A percentile compares a stretch with the other conserved stretches of the same genome.
These are phyloP conservation scores for Alternaria incomplexa DNA, from an alignment of 2,329 filamentous ascomycete species.

Conservation along the genomic window DNA sequence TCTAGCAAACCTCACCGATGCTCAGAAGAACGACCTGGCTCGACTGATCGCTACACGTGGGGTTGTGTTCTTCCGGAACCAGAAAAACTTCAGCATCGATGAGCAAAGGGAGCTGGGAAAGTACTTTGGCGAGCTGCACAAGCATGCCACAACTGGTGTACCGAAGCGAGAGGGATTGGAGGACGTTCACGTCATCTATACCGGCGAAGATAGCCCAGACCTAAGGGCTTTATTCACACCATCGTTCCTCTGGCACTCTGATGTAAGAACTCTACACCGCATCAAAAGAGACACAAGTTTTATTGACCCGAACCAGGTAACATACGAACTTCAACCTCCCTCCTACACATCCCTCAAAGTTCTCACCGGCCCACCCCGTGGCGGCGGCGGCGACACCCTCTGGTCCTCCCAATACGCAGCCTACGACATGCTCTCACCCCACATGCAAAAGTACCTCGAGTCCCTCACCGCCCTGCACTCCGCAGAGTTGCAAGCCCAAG, in stretches of 20 bases:
- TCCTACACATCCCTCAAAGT: constrained; percentile 64
- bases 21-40: constrained; percentile 62
- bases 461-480: constrained; percentile 63
- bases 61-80: constrained; percentile 64
- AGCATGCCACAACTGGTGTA: constrained; percentile 62
- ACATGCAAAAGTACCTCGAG: constrained; percentile 65
- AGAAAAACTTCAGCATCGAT: constrained; percentile 62
- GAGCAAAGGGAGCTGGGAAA: constrained; percentile 59
- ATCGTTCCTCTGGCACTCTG: constrained; percentile 62
- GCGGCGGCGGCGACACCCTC: constrained; percentile 63
- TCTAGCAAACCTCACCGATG: constrained; percentile 57
- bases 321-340: constrained; percentile 64
- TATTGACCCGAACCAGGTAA: constrained; percentile 49
- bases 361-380: constrained; percentile 59
- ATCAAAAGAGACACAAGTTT: not conserved
- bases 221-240: constrained; percentile 62
- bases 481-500: constrained; percentile 61
- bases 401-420: constrained; percentile 66
- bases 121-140: constrained; percentile 62
- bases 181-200: constrained; percentile 64
- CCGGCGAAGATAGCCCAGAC: constrained; percentile 60
- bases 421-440: constrained; percentile 62
- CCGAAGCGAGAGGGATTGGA: constrained; percentile 58
- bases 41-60: constrained; percentile 61
- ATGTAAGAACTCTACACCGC: constrained; percentile 49